Evolutionary conservation across 1,284 basidiomycete genomes (phyloP).

Genomic region (Microbotryum scabiosae): DNA sequence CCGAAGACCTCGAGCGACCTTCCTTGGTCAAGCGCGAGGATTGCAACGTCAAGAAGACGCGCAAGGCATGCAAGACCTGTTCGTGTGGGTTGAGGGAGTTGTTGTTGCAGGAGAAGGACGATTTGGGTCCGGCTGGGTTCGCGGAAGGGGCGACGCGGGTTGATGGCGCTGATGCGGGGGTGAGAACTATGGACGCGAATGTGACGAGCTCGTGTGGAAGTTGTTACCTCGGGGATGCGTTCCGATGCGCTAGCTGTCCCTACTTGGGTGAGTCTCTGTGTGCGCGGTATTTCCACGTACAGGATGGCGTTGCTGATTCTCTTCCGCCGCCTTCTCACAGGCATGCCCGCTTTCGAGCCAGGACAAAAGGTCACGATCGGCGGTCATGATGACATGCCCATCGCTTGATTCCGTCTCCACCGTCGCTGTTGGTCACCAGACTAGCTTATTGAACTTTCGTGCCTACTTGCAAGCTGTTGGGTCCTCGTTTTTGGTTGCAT

Average conservation of each 20-base stretch:
- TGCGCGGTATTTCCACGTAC: conserved; percentile 6
- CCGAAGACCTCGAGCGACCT: conserved; percentile 61
- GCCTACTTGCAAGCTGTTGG: too few relatives aligned
- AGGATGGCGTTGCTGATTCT: conserved; percentile 6
- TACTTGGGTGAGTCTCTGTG: conserved; percentile 66
- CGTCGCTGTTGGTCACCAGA: too few relatives aligned
- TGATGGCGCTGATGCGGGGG: conserved; percentile 54
- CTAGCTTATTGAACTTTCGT: too few relatives aligned
- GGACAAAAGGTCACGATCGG: conserved; percentile 45
- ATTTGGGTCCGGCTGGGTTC: conserved; percentile 45
- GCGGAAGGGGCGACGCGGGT: conserved; percentile 51
- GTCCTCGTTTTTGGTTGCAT: too few relatives aligned
- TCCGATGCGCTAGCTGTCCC: conserved; percentile 89
- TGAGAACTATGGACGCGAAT: conserved; percentile 45
- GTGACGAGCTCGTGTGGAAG: conserved; percentile 94
- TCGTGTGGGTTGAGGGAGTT: conserved; percentile 87
- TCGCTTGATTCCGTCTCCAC: too few relatives aligned
- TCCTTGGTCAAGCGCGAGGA: conserved; percentile 56
- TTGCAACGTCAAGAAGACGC: conserved; percentile 40
- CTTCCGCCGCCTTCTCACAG: conserved; percentile 39
- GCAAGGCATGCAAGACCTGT: conserved; percentile 90
- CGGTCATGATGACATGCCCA: too few relatives aligned
- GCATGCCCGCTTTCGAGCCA: conserved; percentile 94
- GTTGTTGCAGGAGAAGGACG: conserved; percentile 64
- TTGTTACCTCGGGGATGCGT: conserved; percentile 96